A percentile compares a stretch with the other conserved stretches of the same genome.
Conservation (phyloP, 768 basidiomycete genomes). For the Rossbeevera mucosa region DNA sequence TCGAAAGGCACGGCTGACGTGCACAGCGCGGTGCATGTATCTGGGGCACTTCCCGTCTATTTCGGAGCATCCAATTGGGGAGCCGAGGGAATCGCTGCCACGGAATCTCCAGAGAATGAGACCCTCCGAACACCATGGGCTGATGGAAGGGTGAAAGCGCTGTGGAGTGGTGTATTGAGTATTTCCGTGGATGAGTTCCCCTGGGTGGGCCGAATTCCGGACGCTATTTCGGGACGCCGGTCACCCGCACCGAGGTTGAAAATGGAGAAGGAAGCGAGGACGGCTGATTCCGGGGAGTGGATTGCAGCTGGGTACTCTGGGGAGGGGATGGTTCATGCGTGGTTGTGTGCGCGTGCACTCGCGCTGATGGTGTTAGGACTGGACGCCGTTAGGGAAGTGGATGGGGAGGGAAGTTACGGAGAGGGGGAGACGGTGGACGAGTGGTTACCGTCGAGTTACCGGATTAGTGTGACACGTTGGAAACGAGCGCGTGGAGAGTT, state of each 20-base stretch:
- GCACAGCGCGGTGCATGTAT: constrained; percentile 39
- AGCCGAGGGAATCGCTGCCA: constrained; percentile 27
- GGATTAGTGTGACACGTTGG: constrained; percentile 13
- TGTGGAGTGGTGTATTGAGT: constrained; percentile 64
- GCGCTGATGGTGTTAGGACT: constrained; percentile 54
- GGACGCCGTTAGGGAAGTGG: constrained; percentile 20
- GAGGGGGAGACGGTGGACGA: constrained; percentile 19
- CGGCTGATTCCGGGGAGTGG: constrained; percentile 56
- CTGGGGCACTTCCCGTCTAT: constrained; percentile 49
- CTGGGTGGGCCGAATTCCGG: constrained; percentile 67
- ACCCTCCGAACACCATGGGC: constrained; percentile 30
- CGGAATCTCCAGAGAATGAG: constrained; percentile 8
- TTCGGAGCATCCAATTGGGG: constrained; percentile 48
- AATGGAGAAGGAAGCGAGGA: constrained; percentile 4
- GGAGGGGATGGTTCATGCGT: constrained; percentile 72
- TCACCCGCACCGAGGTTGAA: constrained; percentile 13
- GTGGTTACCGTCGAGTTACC: constrained; percentile 24
- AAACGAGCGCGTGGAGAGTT: constrained; percentile 2
- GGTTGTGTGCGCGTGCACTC: constrained; percentile 56
- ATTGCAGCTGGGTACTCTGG: constrained; percentile 66
- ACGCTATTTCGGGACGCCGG: constrained; percentile 40
- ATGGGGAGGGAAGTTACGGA: constrained; percentile 19
- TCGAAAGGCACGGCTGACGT: constrained; percentile 30
- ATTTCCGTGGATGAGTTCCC: constrained; percentile 57
- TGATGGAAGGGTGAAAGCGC: constrained; percentile 45